Percentiles rank a stretch among this genome's conserved stretches.
phyloP scores from a whole-genome alignment of 2,329 filamentous ascomycete species.

The Penicillium paneum region DNA sequence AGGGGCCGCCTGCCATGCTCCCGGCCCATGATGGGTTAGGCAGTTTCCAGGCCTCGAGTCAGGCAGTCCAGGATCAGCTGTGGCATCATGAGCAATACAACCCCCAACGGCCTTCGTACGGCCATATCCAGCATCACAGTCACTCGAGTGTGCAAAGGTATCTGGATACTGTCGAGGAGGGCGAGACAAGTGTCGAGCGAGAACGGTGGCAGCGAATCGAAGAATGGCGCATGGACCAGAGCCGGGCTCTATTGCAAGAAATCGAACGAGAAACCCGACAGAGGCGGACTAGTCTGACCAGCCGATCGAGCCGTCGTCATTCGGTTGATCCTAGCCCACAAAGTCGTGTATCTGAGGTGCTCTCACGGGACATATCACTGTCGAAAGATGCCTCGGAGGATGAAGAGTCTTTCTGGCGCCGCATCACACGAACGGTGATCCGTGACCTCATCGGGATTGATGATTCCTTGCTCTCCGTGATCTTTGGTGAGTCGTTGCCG shows the following conservation, averaged over 20 bases:
- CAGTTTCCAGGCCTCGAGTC: conserved; percentile 68
- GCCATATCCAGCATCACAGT: conserved; percentile 46
- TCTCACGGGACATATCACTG: conserved; percentile 51
- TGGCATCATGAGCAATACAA: conserved; percentile 89
- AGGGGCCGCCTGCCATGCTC: conserved; percentile 67
- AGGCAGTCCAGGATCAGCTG: conserved; percentile 71
- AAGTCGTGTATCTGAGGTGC: conserved; percentile 45
- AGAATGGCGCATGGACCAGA: conserved; percentile 88
- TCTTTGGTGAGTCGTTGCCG: conserved; percentile 77
- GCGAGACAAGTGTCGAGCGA: conserved; percentile 58
- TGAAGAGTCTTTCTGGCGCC: conserved; percentile 70
- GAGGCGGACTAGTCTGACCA: conserved; percentile 45
- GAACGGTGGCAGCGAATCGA: conserved; percentile 84
- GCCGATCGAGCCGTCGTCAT: conserved; percentile 20
- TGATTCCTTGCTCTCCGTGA: conserved; percentile 75
- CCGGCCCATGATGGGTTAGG: conserved; percentile 90
- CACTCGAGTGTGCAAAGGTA: conserved; percentile 58
- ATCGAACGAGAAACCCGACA: conserved; percentile 81
- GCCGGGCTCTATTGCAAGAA: conserved; percentile 77
- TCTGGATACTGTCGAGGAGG: conserved; percentile 56
- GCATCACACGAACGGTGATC: conserved; percentile 81
- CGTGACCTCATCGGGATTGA: conserved; percentile 88
- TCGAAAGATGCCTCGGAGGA: conserved; percentile 44
- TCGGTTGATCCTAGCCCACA: conserved; percentile 18
- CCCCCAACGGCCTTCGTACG: conserved; percentile 57